Conservation (phyloP, 257 asterid genomes). For the Solanum boliviense region DNA sequence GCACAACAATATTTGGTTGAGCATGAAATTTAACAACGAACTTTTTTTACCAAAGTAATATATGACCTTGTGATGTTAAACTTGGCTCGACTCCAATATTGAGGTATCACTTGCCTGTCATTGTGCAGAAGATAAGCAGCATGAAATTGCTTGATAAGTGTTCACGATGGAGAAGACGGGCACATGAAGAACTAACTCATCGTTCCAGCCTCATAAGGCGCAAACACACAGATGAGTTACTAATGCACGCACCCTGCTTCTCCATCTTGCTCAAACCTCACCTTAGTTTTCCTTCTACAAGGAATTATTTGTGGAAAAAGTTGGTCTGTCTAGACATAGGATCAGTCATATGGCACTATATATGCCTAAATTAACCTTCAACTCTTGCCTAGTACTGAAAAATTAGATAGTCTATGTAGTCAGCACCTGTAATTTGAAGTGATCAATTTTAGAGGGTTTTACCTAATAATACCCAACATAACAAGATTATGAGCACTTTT, state of each 20-base stretch:
- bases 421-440: no score
- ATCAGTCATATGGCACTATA: no score
- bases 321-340: accelerated
- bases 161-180: no score
- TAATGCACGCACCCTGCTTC: constrained; percentile 96
- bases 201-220: background rate
- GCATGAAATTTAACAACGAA: background rate
- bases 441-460: background rate
- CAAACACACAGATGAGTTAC: constrained; percentile 24
- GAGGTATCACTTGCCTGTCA: background rate
- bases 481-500: background rate
- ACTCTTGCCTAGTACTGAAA: no score
- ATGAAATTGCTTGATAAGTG: no score
- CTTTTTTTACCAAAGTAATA: background rate
- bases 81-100: background rate
- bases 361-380: no score
- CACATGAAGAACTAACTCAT: background rate
- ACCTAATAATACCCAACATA: background rate
- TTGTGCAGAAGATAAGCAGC: background rate
- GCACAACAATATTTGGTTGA: background rate
- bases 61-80: background rate
- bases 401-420: no score
- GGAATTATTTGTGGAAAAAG: no score
- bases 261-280: constrained; percentile 80
- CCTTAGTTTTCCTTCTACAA: constrained; percentile 1